A percentile compares a stretch with the other conserved stretches of the same genome.
phyloP scores from a whole-genome alignment of 352 stramenopile genomes.

The Blastocystis sp. region DNA sequence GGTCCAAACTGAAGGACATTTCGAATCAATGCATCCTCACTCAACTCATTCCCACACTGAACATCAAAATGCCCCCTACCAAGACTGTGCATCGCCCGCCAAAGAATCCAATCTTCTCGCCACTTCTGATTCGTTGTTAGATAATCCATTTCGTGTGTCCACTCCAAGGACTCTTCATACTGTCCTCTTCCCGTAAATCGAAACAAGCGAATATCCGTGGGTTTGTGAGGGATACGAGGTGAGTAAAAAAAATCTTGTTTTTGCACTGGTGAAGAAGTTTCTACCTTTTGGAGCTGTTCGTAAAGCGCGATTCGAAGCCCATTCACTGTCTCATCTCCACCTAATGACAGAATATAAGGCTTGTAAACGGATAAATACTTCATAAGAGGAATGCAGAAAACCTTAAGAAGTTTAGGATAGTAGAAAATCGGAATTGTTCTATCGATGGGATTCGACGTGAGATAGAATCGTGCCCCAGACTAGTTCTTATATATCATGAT shows the following conservation, averaged over 20 bases:
- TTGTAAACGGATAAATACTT: background rate
- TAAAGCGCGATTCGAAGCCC: background rate
- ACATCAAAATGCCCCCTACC: background rate
- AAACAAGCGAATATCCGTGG: conserved; percentile 27
- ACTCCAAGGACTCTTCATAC: background rate
- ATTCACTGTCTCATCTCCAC: background rate
- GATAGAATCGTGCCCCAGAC: no score
- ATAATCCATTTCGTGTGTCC: background rate
- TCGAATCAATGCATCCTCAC: background rate
- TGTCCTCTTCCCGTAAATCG: background rate
- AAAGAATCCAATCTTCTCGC: conserved; percentile 5
- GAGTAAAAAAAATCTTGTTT: background rate
- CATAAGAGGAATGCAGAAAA: conserved; percentile 30
- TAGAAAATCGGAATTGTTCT: no score
- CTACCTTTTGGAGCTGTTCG: no score
- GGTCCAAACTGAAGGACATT: background rate
- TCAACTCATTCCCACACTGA: conserved; percentile 13
- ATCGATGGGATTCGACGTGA: no score
- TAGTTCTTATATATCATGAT: no score
- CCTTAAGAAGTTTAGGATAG: no score
- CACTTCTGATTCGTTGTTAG: background rate
- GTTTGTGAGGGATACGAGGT: background rate
- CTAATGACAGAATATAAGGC: background rate
- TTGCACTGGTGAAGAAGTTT: no score
- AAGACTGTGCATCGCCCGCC: background rate